Conservation (phyloP, 164 flowering plant species). For the Amborella trichopoda region DNA sequence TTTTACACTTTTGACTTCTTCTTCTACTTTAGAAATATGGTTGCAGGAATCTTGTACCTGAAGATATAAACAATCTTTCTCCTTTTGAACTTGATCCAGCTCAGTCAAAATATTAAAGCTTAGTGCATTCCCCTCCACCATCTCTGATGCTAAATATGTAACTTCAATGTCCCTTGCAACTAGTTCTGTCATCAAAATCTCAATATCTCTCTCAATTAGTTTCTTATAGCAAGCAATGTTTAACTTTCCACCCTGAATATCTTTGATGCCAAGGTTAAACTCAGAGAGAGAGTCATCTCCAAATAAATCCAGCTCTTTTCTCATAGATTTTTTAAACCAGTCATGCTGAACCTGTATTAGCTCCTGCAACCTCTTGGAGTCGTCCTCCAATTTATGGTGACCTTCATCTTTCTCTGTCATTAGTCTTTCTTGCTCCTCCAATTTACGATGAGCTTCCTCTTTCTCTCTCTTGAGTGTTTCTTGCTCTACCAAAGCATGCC, state of each 20-base stretch:
- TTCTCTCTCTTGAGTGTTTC: conserved; percentile 37
- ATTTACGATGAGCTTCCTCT: conserved; percentile 5
- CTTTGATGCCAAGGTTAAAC: neutral
- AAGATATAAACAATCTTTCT: no score
- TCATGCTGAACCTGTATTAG: neutral
- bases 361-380: neutral
- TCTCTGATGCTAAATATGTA: conserved; percentile 34
- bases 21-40: no score
- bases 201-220: conserved; percentile 24
- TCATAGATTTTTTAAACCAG: conserved; percentile 4
- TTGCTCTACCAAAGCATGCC: conserved; percentile 29
- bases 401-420: conserved; percentile 26
- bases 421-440: conserved; percentile 29
- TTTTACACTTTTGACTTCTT: no score
- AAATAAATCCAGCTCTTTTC: conserved; percentile 2
- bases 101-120: neutral
- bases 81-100: no score
- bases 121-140: conserved; percentile 12
- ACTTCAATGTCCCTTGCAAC: conserved; percentile 49
- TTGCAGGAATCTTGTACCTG: no score
- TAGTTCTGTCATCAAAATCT: conserved; percentile 22
- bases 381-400: neutral
- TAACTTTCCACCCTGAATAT: neutral
- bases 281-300: neutral
- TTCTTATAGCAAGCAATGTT: conserved; percentile 13